Evolutionary conservation across 495 filamentous ascomycete species (phyloP), one percentile per base, ranked within the genome.

Genomic region (Penicillium simplicissimum): DNA sequence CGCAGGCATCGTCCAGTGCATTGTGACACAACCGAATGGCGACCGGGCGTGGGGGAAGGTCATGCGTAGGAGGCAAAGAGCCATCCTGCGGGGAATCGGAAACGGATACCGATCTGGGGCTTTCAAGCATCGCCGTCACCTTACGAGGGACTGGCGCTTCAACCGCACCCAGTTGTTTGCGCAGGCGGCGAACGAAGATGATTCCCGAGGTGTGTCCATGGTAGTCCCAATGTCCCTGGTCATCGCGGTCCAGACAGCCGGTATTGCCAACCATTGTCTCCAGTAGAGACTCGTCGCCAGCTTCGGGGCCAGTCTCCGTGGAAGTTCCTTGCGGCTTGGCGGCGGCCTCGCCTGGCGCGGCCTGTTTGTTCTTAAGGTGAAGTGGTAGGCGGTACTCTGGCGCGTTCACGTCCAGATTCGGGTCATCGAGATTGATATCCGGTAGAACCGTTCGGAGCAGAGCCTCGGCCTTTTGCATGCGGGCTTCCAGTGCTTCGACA

Each of bases 201-300:
- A 94, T 81, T 0, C 95, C 93, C 5, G 95, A 98, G 0, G 94
- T 97, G 60, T 91, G 91, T 42, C 95, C 95, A 69, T 95, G 90
- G 66, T 96, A 98, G 70, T 97, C 95, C 87, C 91, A 96, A 64
- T 96, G 84, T 19, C 94, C 94, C 64, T 87, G 84, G 64, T 98
- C 95, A 71, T 96, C 93, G 17, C 97, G 81, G 68, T 97, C 96
- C 13, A 98, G 80, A 69, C 88, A 90, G 37, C 93, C 95, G 6
- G 91, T 91, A 51, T 91, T 88, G 68, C 90, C 88, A 57, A 98
- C 92, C 96, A 98, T 98, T 7, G 94, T 96, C 71, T 96, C 89
- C 33, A 98, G 79, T 49, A 96, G 79, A 4, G 89, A 85, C 68
- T 97, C 93, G 45, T 88, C 85, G n/a, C 77, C 81, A 19, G 64